These are phyloP conservation scores for Henckelia pumila DNA, from an alignment of 257 asterid species.

Conservation along the genomic window DNA sequence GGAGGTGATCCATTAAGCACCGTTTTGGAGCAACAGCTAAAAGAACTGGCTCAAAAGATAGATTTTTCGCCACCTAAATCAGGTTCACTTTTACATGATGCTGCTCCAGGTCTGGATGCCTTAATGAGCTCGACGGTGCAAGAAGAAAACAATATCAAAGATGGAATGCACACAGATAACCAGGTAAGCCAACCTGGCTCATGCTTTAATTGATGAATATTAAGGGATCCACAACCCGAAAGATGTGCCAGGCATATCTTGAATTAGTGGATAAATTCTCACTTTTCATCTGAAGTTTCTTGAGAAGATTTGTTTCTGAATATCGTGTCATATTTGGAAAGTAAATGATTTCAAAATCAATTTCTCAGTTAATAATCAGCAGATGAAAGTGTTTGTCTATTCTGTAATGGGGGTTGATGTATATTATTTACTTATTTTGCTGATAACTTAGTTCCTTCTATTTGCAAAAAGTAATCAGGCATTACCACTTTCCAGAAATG, in stretches of 20 bases:
- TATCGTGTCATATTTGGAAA: neutral
- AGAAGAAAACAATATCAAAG: conserved; percentile 31
- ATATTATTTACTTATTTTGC: neutral
- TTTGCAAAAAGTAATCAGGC: neutral
- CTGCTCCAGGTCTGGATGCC: conserved; percentile 25
- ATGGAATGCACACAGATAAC: conserved; percentile 34
- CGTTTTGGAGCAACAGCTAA: conserved; percentile 78
- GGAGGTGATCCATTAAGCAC: conserved; percentile 67
- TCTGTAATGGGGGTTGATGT: too few relatives aligned
- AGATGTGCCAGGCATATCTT: conserved; percentile 47
- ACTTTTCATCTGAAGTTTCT: neutral
- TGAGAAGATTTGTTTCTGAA: neutral
- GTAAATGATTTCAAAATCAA: neutral
- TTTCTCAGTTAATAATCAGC: neutral
- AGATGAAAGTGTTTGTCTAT: neutral
- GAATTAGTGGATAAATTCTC: neutral
- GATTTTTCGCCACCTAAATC: conserved; percentile 50
- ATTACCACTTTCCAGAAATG: conserved; percentile 2
- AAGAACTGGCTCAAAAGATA: conserved; percentile 57
- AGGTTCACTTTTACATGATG: conserved; percentile 30
- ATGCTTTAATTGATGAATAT: conserved; percentile 28
- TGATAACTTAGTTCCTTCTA: neutral
- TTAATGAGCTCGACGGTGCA: conserved; percentile 29
- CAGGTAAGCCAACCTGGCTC: conserved; percentile 33
- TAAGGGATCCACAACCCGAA: conserved; percentile 29